Base-by-base conservation (phyloP, 1,139 yeast species). In the Geotrichum fermentans region DNA sequence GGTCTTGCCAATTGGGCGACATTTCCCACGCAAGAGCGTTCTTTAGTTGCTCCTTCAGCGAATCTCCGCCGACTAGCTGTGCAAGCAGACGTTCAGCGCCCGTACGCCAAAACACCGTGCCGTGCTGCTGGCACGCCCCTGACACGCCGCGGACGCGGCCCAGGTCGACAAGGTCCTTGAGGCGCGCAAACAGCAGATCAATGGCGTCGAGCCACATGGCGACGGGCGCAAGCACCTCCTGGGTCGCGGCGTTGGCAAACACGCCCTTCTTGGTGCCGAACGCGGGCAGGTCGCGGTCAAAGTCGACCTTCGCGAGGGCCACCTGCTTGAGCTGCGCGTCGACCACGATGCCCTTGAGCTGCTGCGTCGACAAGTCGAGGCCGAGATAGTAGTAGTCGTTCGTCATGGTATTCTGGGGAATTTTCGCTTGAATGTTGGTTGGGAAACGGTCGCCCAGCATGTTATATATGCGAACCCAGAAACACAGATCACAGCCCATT, bases 1-100 rank as follows among this genome's bases (percentile, higher is more conserved):
- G 95, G 63, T 89, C 97, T 65, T 89, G 97, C 97, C 97, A 89
- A 61, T 89, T 89, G 11, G 96, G 96, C 8, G 95, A 83, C 50
- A 73, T 72, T 5, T 75, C 73, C 60, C 81, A 75, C 1, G 94
- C 72, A 55, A 88, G 80, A 0, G 83, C 81, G 1, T 56, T 39
- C 8, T 33, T 48, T 26, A 63, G 49, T 20, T 56, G 59, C 7
- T 51, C 50, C n/a, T 49, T 52, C 16, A 62, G 51, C 3, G 53
- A 18, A 34, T 10, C 36, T 39, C n/a, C 38, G 22, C 18, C 53
- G 22, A 1, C 38, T 34, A 61, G 47, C 43, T 56, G 52, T 1
- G 52, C 41, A 45, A 87, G 70, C 4, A 72, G 55, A 0, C 59
- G 55, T 0, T 68, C 63, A 1, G 86, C 83, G 5, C 69, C 58